phyloP scores from a whole-genome alignment of 768 basidiomycete species.

The Lactifluus echinatus region DNA sequence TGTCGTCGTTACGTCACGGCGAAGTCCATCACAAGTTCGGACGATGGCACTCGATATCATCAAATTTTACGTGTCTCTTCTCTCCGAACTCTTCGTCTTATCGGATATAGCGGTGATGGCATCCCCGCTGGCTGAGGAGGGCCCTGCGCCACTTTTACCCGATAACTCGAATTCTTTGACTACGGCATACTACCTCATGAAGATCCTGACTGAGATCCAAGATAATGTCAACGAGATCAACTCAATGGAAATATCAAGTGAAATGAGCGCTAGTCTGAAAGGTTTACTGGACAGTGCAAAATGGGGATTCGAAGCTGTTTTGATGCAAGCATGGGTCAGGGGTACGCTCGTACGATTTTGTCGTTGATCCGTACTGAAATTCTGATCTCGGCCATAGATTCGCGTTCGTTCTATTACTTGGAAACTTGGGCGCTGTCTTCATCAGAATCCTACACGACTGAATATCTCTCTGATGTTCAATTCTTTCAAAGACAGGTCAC shows the following conservation, averaged over 20 bases:
- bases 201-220: conserved; percentile 74
- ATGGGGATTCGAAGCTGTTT: conserved; percentile 83
- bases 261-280: conserved; percentile 58
- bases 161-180: conserved; percentile 73
- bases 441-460: conserved; percentile 55
- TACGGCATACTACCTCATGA: conserved; percentile 70
- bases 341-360: conserved; percentile 40
- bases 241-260: conserved; percentile 72
- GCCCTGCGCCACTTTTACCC: conserved; percentile 52
- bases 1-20: conserved; percentile 41
- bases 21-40: conserved; percentile 75
- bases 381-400: conserved; percentile 45
- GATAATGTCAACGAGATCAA: conserved; percentile 79
- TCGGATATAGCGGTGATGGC: conserved; percentile 71
- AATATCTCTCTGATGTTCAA: conserved; percentile 70
- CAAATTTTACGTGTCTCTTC: conserved; percentile 72
- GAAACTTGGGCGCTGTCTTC: conserved; percentile 77
- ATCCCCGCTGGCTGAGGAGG: conserved; percentile 32
- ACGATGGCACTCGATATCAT: conserved; percentile 85
- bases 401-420: conserved; percentile 69
- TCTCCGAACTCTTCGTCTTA: conserved; percentile 80
- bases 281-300: conserved; percentile 70
- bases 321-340: conserved; percentile 72
- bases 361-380: background rate
- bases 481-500: conserved; percentile 73